These are phyloP conservation scores for Cryphonectria radicalis DNA, from an alignment of 2,329 filamentous ascomycete genomes.

Conservation along the genomic window DNA sequence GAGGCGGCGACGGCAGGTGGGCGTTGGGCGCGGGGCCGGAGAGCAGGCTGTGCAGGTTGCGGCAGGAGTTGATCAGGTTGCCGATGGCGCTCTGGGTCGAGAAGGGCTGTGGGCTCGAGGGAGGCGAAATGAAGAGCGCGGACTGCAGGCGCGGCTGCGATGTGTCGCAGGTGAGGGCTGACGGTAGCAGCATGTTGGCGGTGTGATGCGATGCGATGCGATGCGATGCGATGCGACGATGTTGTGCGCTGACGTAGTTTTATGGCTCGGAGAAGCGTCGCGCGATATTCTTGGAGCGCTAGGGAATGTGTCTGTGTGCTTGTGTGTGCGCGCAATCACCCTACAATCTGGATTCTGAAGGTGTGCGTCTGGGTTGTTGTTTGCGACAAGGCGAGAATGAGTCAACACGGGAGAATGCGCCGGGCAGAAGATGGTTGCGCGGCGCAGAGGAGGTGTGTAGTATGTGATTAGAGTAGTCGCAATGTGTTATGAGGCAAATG, in stretches of 20 bases:
- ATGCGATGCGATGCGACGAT: constrained; percentile 1
- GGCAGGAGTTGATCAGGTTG: constrained; percentile 63
- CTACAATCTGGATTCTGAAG: constrained; percentile 1
- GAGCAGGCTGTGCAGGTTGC: constrained; percentile 64
- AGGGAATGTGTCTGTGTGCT: not conserved
- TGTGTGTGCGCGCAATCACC: constrained; percentile 14
- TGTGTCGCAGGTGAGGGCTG: constrained; percentile 61
- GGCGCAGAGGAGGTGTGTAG: constrained; percentile 4
- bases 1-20: constrained; percentile 58
- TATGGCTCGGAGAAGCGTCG: not conserved
- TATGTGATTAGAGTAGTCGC: constrained; percentile 18
- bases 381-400: constrained; percentile 26
- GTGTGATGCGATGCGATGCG: constrained; percentile 10
- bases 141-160: constrained; percentile 54
- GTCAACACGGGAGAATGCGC: constrained; percentile 22
- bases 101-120: constrained; percentile 57
- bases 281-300: not conserved
- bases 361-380: constrained; percentile 11
- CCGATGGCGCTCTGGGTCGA: constrained; percentile 52
- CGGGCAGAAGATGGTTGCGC: constrained; percentile 26
- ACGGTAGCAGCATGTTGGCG: constrained; percentile 59
- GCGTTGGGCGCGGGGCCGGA: constrained; percentile 40
- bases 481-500: constrained; percentile 19
- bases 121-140: constrained; percentile 61
- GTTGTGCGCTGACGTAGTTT: not conserved